Percentiles rank a stretch among this genome's conserved stretches.
Evolutionary conservation across 202 grass and related monocot species (phyloP).

Genomic region (Zizania palustris): DNA sequence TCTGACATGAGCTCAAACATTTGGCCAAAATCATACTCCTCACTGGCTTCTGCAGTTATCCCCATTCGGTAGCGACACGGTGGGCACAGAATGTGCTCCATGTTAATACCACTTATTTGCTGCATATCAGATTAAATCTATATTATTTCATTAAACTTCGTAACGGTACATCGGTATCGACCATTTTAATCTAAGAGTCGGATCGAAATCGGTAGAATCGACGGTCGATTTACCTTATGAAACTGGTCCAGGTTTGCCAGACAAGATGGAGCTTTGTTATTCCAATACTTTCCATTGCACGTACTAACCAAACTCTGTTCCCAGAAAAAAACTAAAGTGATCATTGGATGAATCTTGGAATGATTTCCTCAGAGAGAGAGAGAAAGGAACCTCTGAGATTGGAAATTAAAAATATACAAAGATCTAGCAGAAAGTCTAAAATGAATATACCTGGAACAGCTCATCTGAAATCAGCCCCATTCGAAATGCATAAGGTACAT

Average conservation of each 20-base stretch:
- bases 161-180: too few relatives aligned
- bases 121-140: slow-evolving; percentile 26
- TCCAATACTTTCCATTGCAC: slow-evolving; percentile 59
- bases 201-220: background rate
- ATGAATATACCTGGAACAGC: slow-evolving; percentile 47
- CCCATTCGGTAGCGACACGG: slow-evolving; percentile 60
- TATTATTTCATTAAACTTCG: too few relatives aligned
- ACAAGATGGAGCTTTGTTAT: slow-evolving; percentile 53
- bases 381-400: background rate
- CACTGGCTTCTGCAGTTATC: slow-evolving; percentile 38
- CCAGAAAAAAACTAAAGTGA: background rate
- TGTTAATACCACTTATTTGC: slow-evolving; percentile 57
- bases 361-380: background rate
- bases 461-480: slow-evolving; percentile 72
- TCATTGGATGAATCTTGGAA: background rate
- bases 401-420: background rate
- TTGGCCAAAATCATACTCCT: slow-evolving; percentile 45
- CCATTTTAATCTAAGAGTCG: too few relatives aligned
- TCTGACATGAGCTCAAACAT: slow-evolving; percentile 28
- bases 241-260: slow-evolving; percentile 46
- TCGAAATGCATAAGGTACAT: slow-evolving; percentile 56
- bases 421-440: background rate
- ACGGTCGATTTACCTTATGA: slow-evolving; percentile 43
- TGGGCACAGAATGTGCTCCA: slow-evolving; percentile 58
- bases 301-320: slow-evolving; percentile 50